These are phyloP conservation scores for Metarhizium brunneum DNA, from an alignment of 2,329 filamentous ascomycete genomes.

Conservation along the genomic window DNA sequence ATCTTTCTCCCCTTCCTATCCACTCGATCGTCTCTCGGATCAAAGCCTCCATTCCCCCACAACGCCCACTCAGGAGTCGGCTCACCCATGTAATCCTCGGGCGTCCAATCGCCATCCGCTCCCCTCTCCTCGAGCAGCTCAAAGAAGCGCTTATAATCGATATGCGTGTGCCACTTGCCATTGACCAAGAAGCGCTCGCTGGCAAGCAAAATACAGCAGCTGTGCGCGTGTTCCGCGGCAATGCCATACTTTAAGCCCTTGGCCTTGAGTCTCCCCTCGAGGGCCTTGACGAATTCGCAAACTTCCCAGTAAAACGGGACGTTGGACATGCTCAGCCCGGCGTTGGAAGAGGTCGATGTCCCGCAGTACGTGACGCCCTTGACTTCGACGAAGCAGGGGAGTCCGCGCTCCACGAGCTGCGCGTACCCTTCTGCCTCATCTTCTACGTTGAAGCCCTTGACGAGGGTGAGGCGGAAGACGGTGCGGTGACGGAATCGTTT, in stretches of 20 bases:
- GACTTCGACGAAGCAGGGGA: slow-evolving; percentile 89
- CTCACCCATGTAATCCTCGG: slow-evolving; percentile 82
- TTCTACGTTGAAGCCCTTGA: slow-evolving; percentile 97
- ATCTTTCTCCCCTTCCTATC: slow-evolving; percentile 73
- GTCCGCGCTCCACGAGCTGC: slow-evolving; percentile 71
- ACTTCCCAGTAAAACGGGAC: slow-evolving; percentile 95
- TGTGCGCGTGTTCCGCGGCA: slow-evolving; percentile 89
- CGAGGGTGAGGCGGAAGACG: slow-evolving; percentile 87
- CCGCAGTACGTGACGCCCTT: slow-evolving; percentile 98
- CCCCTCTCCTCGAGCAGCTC: slow-evolving; percentile 63
- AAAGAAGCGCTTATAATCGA: slow-evolving; percentile 88
- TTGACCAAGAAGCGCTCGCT: slow-evolving; percentile 69
- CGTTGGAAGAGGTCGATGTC: slow-evolving; percentile 72
- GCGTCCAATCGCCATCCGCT: slow-evolving; percentile 60
- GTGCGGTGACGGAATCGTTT: slow-evolving; percentile 81
- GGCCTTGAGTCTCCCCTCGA: slow-evolving; percentile 58
- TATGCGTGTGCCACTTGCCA: slow-evolving; percentile 82
- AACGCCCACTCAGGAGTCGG: slow-evolving; percentile 88
- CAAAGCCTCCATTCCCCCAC: slow-evolving; percentile 92
- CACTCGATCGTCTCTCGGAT: slow-evolving; percentile 80
- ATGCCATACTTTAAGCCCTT: slow-evolving; percentile 79
- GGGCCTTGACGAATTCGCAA: slow-evolving; percentile 66
- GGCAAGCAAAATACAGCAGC: slow-evolving; percentile 82
- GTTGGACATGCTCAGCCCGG: slow-evolving; percentile 91
- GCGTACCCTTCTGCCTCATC: slow-evolving; percentile 89